Percentiles rank a stretch among this genome's conserved stretches.
These are phyloP conservation scores for Ganoderma lucidum DNA, from an alignment of 1,284 basidiomycete species.

Conservation along the genomic window DNA sequence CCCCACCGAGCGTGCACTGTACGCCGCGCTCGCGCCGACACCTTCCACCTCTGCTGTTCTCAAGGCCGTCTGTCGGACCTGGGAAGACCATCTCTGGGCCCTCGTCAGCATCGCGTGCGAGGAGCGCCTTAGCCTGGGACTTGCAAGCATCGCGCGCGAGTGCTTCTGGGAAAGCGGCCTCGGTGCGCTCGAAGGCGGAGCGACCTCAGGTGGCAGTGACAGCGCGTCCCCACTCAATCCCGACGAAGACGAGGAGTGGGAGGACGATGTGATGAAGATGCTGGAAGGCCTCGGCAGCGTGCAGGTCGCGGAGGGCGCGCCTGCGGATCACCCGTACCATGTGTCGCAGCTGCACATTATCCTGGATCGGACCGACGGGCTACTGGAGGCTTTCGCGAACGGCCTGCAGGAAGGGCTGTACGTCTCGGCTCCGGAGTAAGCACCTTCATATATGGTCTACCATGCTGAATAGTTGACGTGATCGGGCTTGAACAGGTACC, in stretches of 20 bases:
- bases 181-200: slow-evolving; percentile 47
- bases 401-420: slow-evolving; percentile 63
- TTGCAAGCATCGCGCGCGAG: slow-evolving; percentile 56
- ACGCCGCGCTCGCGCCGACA: slow-evolving; percentile 87
- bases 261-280: slow-evolving; percentile 59
- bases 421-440: slow-evolving; percentile 68
- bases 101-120: slow-evolving; percentile 89
- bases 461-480: background rate
- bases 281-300: slow-evolving; percentile 62
- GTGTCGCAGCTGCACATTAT: slow-evolving; percentile 89
- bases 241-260: slow-evolving; percentile 63
- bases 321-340: slow-evolving; percentile 86
- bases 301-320: slow-evolving; percentile 64
- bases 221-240: slow-evolving; percentile 7
- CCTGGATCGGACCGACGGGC: slow-evolving; percentile 70
- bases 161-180: slow-evolving; percentile 71
- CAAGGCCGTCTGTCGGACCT: slow-evolving; percentile 82
- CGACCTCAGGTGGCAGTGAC: slow-evolving; percentile 35
- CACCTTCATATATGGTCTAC: slow-evolving; percentile 14
- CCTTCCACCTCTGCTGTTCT: slow-evolving; percentile 80
- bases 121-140: slow-evolving; percentile 73
- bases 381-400: slow-evolving; percentile 79
- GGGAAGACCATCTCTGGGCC: slow-evolving; percentile 97
- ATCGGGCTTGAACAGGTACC: slow-evolving; percentile 55
- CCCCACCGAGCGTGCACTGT: slow-evolving; percentile 82